Conservation (phyloP, 192 early-diverging fungal species). For the Cladochytrium replicatum region DNA sequence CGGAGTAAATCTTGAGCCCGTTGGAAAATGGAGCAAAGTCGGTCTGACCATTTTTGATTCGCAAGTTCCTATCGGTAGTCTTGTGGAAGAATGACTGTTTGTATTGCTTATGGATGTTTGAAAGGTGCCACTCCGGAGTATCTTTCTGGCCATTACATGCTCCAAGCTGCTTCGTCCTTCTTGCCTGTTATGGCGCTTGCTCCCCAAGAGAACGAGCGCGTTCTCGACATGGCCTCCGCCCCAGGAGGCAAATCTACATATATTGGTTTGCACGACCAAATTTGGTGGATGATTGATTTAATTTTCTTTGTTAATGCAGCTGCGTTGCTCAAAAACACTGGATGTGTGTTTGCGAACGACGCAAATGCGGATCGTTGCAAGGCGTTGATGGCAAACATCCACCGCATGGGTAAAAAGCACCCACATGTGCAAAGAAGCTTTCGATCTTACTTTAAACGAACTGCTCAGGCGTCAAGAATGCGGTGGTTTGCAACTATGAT, state of each 20-base stretch:
- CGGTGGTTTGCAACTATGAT: slow-evolving; percentile 91
- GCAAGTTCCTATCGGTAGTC: slow-evolving; percentile 80
- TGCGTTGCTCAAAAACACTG: slow-evolving; percentile 94
- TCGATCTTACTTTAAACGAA: background rate
- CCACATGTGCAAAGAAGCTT: background rate
- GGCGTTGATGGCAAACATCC: slow-evolving; percentile 83
- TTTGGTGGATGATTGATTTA: slow-evolving; percentile 2
- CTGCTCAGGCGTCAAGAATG: slow-evolving; percentile 51
- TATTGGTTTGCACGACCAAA: slow-evolving; percentile 32
- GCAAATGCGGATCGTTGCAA: slow-evolving; percentile 88
- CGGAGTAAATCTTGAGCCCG: slow-evolving; percentile 94
- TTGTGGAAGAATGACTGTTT: background rate
- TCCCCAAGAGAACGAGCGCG: slow-evolving; percentile 87
- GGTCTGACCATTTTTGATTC: slow-evolving; percentile 93
- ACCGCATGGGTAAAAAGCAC: slow-evolving; percentile 81
- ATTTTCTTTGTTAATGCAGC: slow-evolving; percentile 24
- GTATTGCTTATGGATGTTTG: slow-evolving; percentile 5
- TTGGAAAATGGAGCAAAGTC: slow-evolving; percentile 97
- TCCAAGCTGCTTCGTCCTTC: slow-evolving; percentile 96
- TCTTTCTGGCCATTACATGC: slow-evolving; percentile 97
- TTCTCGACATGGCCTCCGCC: slow-evolving; percentile 96
- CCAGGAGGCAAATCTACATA: slow-evolving; percentile 98
- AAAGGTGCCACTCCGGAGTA: slow-evolving; percentile 99
- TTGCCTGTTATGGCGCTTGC: slow-evolving; percentile 92
- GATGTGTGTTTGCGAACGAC: slow-evolving; percentile 94